A percentile compares a stretch with the other conserved stretches of the same genome.
These are phyloP conservation scores for Scleromitrula shiraiana DNA, from an alignment of 2,329 filamentous ascomycete genomes.

Conservation along the genomic window DNA sequence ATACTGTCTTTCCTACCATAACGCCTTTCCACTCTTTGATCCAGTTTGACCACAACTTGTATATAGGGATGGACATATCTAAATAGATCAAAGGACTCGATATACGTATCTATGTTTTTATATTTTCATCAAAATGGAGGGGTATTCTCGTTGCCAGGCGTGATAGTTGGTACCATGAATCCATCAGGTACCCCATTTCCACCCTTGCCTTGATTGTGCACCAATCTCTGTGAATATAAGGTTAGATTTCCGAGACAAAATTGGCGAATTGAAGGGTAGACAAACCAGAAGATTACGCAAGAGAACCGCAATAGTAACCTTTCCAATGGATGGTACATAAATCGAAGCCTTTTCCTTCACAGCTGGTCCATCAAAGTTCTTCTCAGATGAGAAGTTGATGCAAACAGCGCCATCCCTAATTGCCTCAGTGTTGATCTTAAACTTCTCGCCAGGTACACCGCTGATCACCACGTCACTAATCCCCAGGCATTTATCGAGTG, in stretches of 20 bases:
- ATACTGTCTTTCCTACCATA: too few relatives aligned
- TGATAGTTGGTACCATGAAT: too few relatives aligned
- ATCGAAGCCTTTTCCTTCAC: conserved; percentile 95
- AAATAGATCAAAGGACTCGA: too few relatives aligned
- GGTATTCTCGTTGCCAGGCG: too few relatives aligned
- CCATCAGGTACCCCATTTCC: too few relatives aligned
- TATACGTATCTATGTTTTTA: too few relatives aligned
- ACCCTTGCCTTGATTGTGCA: conserved; percentile 6
- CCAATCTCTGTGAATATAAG: not conserved
- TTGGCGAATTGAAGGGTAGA: not conserved
- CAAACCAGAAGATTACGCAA: conserved; percentile 68
- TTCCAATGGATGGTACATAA: conserved; percentile 94
- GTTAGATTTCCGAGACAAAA: not conserved
- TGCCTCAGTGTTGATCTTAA: conserved; percentile 79
- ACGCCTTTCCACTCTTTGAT: too few relatives aligned
- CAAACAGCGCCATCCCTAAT: conserved; percentile 90
- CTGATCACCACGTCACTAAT: conserved; percentile 92
- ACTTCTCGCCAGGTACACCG: conserved; percentile 79
- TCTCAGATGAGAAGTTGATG: conserved; percentile 95
- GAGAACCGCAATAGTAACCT: conserved; percentile 91
- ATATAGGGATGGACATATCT: too few relatives aligned
- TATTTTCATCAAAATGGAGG: too few relatives aligned
- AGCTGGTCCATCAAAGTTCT: conserved; percentile 79
- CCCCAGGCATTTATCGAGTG: conserved; percentile 71
- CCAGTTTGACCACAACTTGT: too few relatives aligned